Percentiles rank a stretch among this genome's conserved stretches.
Evolutionary conservation across 1,139 yeast species (phyloP).

Genomic region (Suhomyces atakaporum): DNA sequence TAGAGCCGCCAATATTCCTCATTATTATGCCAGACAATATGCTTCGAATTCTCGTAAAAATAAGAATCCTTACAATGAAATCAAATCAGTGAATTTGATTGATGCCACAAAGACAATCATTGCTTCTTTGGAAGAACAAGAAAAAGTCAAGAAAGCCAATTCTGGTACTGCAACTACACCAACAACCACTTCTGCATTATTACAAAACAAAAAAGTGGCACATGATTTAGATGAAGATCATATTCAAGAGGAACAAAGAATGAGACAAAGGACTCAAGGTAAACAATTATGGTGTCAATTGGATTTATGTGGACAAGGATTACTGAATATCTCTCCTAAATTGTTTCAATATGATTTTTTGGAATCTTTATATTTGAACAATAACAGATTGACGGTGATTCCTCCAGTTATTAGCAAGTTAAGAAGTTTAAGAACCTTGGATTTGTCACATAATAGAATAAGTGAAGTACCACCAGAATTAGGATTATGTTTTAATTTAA

Average conservation of each 20-base stretch:
- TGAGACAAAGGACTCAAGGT: slow-evolving; percentile 67
- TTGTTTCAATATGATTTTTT: slow-evolving; percentile 82
- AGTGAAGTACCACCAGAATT: slow-evolving; percentile 75
- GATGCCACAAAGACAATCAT: slow-evolving; percentile 58
- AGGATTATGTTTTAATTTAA: slow-evolving; percentile 78
- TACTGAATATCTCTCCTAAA: slow-evolving; percentile 67
- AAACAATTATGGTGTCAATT: slow-evolving; percentile 92
- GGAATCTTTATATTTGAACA: slow-evolving; percentile 83
- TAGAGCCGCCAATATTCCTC: slow-evolving; percentile 72
- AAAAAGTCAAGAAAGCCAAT: slow-evolving; percentile 28
- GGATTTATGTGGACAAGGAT: slow-evolving; percentile 89
- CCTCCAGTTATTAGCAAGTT: slow-evolving; percentile 75
- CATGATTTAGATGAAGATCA: slow-evolving; percentile 70
- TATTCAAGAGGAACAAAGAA: slow-evolving; percentile 73
- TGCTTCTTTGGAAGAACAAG: slow-evolving; percentile 46
- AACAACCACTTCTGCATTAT: slow-evolving; percentile 41
- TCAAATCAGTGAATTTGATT: slow-evolving; percentile 48
- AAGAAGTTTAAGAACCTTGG: slow-evolving; percentile 77
- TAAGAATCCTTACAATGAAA: slow-evolving; percentile 47
- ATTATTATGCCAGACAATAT: slow-evolving; percentile 89
- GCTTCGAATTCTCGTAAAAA: slow-evolving; percentile 74
- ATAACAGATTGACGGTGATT: slow-evolving; percentile 69
- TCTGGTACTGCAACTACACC: slow-evolving; percentile 26
- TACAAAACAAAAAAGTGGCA: slow-evolving; percentile 63
- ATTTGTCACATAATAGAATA: slow-evolving; percentile 77